Base-by-base conservation (phyloP, 2,329 filamentous ascomycete species). In the Cytospora paraplurivora region DNA sequence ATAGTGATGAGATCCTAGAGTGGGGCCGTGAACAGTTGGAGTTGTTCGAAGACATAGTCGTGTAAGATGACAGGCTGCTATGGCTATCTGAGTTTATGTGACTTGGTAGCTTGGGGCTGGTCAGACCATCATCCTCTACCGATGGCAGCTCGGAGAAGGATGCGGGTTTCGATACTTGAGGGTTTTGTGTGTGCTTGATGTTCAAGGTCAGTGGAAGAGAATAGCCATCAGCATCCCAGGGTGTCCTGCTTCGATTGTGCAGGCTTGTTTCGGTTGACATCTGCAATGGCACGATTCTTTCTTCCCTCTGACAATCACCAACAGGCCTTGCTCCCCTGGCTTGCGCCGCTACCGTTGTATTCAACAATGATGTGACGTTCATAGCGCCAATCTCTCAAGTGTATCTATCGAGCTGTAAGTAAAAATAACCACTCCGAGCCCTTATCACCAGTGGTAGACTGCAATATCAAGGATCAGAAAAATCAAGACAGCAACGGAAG, bases 1-100 rank as follows among this genome's bases (percentile, higher is more conserved):
- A 85, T 51, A 80, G 75, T 0, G 83, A 85, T 1, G 83, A 85
- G 56, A 83, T 76, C 44, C 82, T 76, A 2, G 83, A 85, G 68
- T 85, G 82, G 0, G 76, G 75, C 15, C 74, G 72, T 1, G 80
- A 82, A 54, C 75, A 70, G 50, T 65, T 72, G 1, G 81, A 82
- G 51, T 75, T 70, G 41, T 67, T 69, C 17, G 75, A 77, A 3
- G 81, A 79, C 3, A 81, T 80, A 8, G 68, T 70, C 19, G 77
- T 76, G 69, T 79, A 80, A 1, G 79, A 82, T 3, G 82, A 82
- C 17, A 83, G 71, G 62, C 80, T 85, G 75, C 82, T 82, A 59
- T 78, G 76, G 67, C 82, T 85, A 68, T 81, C 78, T 0, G 82
- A 84, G 61, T 76, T 77, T 68, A 76, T 80, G 72, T 81, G 79